A percentile compares a stretch with the other conserved stretches of the same genome.
Evolutionary conservation across 306 rosid species (phyloP).

Genomic region (Purshia tridentata): DNA sequence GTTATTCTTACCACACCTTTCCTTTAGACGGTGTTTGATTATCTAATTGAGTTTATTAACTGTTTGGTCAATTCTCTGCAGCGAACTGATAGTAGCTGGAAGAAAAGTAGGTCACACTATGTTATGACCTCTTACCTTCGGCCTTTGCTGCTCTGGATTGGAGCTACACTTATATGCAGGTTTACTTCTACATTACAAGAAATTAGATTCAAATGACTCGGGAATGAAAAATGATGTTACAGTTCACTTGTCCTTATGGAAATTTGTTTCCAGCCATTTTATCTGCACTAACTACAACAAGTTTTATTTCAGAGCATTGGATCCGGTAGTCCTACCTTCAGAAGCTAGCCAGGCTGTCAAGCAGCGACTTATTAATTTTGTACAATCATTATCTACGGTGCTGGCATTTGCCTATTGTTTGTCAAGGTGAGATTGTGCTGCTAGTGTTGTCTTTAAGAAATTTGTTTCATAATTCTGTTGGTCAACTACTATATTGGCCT

Average conservation of each 20-base stretch:
- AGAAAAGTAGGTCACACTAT: conserved; percentile 63
- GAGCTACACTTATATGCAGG: conserved; percentile 90
- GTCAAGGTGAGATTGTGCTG: conserved; percentile 59
- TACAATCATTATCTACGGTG: conserved; percentile 79
- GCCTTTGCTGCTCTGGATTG: conserved; percentile 89
- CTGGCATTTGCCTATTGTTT: conserved; percentile 83
- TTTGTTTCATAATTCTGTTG: not conserved
- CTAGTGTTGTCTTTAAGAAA: not conserved
- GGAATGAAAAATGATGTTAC: conserved; percentile 8
- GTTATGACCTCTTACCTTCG: conserved; percentile 69
- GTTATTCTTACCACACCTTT: conserved; percentile 16
- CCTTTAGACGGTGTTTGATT: conserved; percentile 25
- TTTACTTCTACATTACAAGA: conserved; percentile 27
- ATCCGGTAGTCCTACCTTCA: conserved; percentile 74
- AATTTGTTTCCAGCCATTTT: conserved; percentile 5
- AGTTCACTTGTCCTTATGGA: conserved; percentile 1
- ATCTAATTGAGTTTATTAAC: conserved; percentile 18
- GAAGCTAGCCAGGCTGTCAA: conserved; percentile 82
- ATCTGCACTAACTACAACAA: conserved; percentile 24
- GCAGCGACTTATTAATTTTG: conserved; percentile 76
- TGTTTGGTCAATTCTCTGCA: conserved; percentile 40
- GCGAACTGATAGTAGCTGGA: conserved; percentile 82
- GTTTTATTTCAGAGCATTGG: conserved; percentile 75
- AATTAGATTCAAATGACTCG: not conserved
- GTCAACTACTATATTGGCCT: not conserved